phyloP scores from a whole-genome alignment of 148 eudicot species.

The Spergularia bocconei region DNA sequence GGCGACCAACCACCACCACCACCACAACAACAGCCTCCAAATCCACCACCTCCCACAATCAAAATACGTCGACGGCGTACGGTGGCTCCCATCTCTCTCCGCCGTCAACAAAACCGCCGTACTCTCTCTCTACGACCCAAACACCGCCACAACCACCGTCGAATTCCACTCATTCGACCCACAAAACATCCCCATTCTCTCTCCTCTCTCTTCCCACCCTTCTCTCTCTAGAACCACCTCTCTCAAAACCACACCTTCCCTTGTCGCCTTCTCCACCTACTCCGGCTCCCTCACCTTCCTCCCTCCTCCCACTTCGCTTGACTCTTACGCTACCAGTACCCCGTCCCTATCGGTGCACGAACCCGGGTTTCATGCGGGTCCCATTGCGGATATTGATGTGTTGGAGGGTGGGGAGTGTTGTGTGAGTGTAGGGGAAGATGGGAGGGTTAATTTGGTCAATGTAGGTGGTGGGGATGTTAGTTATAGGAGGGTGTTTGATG shows the following conservation, averaged over 20 bases:
- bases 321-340: conserved; percentile 17
- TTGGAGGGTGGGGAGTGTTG: conserved; percentile 56
- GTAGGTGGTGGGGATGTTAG: conserved; percentile 30
- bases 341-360: conserved; percentile 33
- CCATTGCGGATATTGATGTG: conserved; percentile 58
- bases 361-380: conserved; percentile 44
- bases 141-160: conserved; percentile 45
- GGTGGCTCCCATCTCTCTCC: conserved; percentile 63
- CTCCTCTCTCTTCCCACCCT: conserved; percentile 39
- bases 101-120: conserved; percentile 58
- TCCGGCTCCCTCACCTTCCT: conserved; percentile 49
- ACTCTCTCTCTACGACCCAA: conserved; percentile 48
- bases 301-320: conserved; percentile 26
- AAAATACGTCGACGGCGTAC: conserved; percentile 59
- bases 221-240: conserved; percentile 52
- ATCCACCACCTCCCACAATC: conserved; percentile 60
- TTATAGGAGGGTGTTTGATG: conserved; percentile 49
- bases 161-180: conserved; percentile 49
- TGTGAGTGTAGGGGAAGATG: conserved; percentile 83
- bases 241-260: conserved; percentile 39
- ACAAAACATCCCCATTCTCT: conserved; percentile 27
- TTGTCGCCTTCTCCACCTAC: conserved; percentile 50
- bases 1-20: conserved; percentile 34
- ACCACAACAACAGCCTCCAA: conserved; percentile 27
- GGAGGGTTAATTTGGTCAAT: conserved; percentile 72